Percentiles rank a stretch among this genome's conserved stretches.
These are phyloP conservation scores for Debaryomyces udenii DNA, from an alignment of 1,139 yeast species.

Conservation along the genomic window DNA sequence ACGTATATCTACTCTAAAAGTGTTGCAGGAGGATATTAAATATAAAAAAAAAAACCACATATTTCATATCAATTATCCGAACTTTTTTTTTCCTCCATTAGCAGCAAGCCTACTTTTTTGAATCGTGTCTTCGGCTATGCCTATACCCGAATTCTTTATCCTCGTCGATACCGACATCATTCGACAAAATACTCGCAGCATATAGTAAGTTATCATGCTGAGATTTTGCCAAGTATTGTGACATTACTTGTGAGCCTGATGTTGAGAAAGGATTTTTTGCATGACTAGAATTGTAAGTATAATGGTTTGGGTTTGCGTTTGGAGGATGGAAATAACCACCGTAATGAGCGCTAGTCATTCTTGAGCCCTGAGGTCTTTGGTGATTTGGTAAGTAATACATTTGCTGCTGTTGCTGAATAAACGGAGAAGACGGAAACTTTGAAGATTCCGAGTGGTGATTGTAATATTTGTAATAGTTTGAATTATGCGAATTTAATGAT, in stretches of 20 bases:
- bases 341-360: slow-evolving; percentile 5
- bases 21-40: too few species aligned
- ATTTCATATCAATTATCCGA: too few species aligned
- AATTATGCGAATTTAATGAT: slow-evolving; percentile 23
- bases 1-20: too few species aligned
- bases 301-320: slow-evolving; percentile 6
- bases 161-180: slow-evolving; percentile 15
- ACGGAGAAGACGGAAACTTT: slow-evolving; percentile 22
- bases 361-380: slow-evolving; percentile 1
- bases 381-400: slow-evolving; percentile 14
- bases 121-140: slow-evolving; percentile 1
- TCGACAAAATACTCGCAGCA: slow-evolving; percentile 47
- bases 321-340: slow-evolving; percentile 10
- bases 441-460: slow-evolving; percentile 13
- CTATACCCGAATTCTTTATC: slow-evolving; percentile 9
- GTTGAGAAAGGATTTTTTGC: slow-evolving; percentile 32
- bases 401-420: slow-evolving; percentile 21
- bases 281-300: slow-evolving; percentile 7
- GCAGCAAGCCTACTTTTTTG: slow-evolving; percentile 1
- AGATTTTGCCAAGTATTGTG: slow-evolving; percentile 71
- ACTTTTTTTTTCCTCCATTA: too few species aligned
- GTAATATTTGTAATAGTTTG: slow-evolving; percentile 19
- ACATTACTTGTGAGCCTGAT: slow-evolving; percentile 76
- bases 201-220: slow-evolving; percentile 64
- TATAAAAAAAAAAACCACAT: too few species aligned